Base-by-base conservation (phyloP, 805 yeast species). In the Starmera pachycereana region DNA sequence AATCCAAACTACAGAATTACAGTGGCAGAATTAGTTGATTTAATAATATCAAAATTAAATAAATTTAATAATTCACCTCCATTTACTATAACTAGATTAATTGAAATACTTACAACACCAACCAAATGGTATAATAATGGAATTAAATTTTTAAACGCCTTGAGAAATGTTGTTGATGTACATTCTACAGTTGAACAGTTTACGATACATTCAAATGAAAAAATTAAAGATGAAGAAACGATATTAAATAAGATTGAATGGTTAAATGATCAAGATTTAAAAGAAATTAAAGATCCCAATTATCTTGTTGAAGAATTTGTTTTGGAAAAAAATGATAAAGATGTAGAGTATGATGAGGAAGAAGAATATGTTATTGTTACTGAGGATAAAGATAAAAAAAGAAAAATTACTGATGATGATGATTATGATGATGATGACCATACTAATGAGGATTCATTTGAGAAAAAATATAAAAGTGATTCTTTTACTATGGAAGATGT, bases 61-160 rank as follows among this genome's bases (percentile, higher is more conserved):
- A 36, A 31, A 27, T 48, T 53, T 39, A 13, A n/a, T n/a, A 13
- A 28, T 0, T 41, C 48, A 13, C 54, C 57, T 8, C 81, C 80
- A 2, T 74, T 73, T 48, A 74, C 78, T 0, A 60, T 72, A 2
- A 44, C 62, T 11, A 47, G 80, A 40, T 49, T 74, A 2, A 63
- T 74, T 14, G 79, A 75, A 48, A 39, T 74, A 10, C 45, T 73
- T 7, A 40, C 52, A n/a, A 61, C 63, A 37, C 78, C 79, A 3
- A 59, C 62, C 32, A 61, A 61, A 13, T 66, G 65, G 47, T 61
- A 57, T 34, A 56, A 58, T 14, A 52, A 56, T 6, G 49, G 68
- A 1, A 46, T 53, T n/a, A 74, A 74, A 48, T 72, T 63, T 47
- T 56, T 71, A 27, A 61, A 68, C 39, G 70, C 77, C 0, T 37